Base-by-base conservation (phyloP, 257 asterid species). In the Paulownia fortunei region DNA sequence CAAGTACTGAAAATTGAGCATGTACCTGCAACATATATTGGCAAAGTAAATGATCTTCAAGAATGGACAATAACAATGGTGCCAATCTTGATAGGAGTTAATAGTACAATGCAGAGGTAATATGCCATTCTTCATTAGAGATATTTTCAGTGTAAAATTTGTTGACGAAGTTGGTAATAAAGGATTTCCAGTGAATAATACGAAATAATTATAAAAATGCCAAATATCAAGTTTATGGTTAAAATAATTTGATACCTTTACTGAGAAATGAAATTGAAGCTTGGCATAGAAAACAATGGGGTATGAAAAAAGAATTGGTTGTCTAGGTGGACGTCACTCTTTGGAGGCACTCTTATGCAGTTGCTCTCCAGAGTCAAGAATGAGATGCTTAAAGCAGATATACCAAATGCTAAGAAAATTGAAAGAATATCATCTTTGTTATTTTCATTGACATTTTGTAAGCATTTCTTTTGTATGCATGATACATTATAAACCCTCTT, bases 1-100 rank as follows among this genome's bases (percentile, higher is more conserved):
- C 34, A 19, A 78, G 63, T 18, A 46, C 41, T 68, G 63, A 19
- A 59, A 23, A 26, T 10, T 36, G 71, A 77, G 73, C 8, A 16
- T 36, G 69, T 56, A 32, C 19, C 6, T 64, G 36, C 37, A 21
- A 32, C 32, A 65, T 63, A 52, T 34, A n/a, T 21, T 8, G 46
- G 21, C 10, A 13, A 54, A 19, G n/a, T 8, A 52, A 32, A 30
- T 39, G 52, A 72, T 32, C 12, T 52, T 27, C 36, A 44, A 55
- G 60, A 51, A 24, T 41, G 39, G 21, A 44, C 46, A 74, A 60
- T 19, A 59, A 5, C 16, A 41, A 12, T 32, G 60, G 7, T 69
- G 30, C 52, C 42, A 56, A 27, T 32, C 27, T 62, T 8, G 6
- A 44, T 44, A 60, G 24, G 26, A 60, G 23, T 15, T 1, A 34